Base-by-base conservation (phyloP, 108 stramenopile species). In the Cylindrotheca fusiformis region DNA sequence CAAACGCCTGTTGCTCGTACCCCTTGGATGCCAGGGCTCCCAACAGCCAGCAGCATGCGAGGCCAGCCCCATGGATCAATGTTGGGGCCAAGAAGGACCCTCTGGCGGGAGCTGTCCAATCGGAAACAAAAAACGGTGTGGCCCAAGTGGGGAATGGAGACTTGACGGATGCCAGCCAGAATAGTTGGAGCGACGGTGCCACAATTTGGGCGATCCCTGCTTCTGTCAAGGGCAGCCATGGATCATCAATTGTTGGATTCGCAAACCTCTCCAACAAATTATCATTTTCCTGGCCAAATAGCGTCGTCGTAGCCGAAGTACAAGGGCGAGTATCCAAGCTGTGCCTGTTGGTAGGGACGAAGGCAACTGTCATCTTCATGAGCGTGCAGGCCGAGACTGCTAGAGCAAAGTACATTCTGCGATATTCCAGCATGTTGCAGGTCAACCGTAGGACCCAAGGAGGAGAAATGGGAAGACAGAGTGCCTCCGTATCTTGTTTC, bases 111-210 rank as follows among this genome's bases (percentile, higher is more conserved):
- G 74, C 62, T 2, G 56, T 60, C 19, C 60, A 58, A 4, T 60
- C 64, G 14, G 10, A 10, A 26, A 67, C 52, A 47, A 71, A 72
- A 14, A 87, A 56, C 18, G 90, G 83, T n/a, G 48, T 36, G 0
- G 86, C 65, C 92, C 92, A 93, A 6, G 83, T 68, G 8, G 92
- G 92, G n/a, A 57, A 69, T 8, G 92, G 88, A 1, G 81, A 77
- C 24, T 71, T 63, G 8, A 55, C 54, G 8, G 73, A 4, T 18
- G 32, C 36, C 47, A 86, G 53, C 81, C 77, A 84, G 56, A 77
- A 81, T 4, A 86, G 52, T 71, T 90, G 83, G 23, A 90, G 48
- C 12, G 82, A 57, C 23, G 93, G 89, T 22, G 81, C 89, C 4
- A 90, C 83, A 45, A 90, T 73, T 66, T 90, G 88, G 0, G 85